Base-by-base conservation (phyloP, 2,329 filamentous ascomycete genomes). In the Rhinocladiella mackenziei region DNA sequence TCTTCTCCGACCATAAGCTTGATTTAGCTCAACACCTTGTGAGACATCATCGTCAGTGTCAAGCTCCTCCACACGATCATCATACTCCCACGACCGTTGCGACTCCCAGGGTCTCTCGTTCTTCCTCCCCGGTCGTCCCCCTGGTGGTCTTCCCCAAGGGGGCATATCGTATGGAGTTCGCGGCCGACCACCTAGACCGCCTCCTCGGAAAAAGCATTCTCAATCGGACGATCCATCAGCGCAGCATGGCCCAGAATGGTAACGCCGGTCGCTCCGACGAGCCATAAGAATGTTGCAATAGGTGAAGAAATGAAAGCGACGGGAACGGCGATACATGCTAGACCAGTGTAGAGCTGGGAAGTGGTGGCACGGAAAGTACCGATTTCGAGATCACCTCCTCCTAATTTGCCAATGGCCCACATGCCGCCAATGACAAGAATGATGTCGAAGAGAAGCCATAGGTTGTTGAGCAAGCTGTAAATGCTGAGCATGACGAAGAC, bases 171-270 rank as follows among this genome's bases (percentile, higher is more conserved):
- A 72, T 73, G 89, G 91, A 95, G 89, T 84, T 92, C 85, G 92
- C 92, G 91, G 91, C 88, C 91, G 92, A 97, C 89, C 89, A 94
- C 79, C 83, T 97, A 98, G 86, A 98, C 92, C 89, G 92, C 91
- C 91, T 98, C 92, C 89, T 94, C 92, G 78, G 91, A 96, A 96
- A 98, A 98, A 96, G 89, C 89, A 89, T 94, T 91, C 83, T 97
- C 92, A 76, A 97, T 95, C 48, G 91, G 91, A 80, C 95, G 96
- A 68, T 97, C 91, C 84, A 97, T 83, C 65, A 97, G 81, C 54
- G 89, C 78, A 58, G 92, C 92, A 73, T 98, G 92, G 70, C 92
- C 92, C 57, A 97, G 74, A 58, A 97, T 94, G 65, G 83, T 86
- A 65, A 96, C 88, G 66, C 88, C 89, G 58, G 86, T 91, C 60